Percentiles rank a stretch among this genome's conserved stretches.
phyloP scores from a whole-genome alignment of 768 basidiomycete genomes.

The Phylloporus arenicola region DNA sequence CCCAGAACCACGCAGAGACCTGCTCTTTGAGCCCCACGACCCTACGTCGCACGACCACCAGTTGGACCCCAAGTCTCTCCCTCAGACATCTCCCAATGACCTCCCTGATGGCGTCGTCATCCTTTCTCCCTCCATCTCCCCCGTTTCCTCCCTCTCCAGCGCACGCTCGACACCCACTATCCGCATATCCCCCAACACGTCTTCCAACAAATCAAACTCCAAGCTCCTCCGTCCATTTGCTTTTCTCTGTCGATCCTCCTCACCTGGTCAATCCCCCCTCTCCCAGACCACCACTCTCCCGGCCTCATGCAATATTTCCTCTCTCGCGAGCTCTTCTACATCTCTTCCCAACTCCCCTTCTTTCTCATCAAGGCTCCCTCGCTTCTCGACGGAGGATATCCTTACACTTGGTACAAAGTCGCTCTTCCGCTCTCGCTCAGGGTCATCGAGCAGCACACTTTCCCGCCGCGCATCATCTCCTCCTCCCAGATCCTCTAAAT shows the following conservation, averaged over 20 bases:
- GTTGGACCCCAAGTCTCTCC: constrained; percentile 8
- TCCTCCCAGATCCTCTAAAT: constrained; percentile 12
- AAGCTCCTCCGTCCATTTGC: constrained; percentile 20
- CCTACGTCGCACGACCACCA: constrained; percentile 32
- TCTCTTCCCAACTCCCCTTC: constrained; percentile 16
- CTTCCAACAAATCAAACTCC: constrained; percentile 9
- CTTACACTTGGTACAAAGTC: constrained; percentile 26
- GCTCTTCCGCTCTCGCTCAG: constrained; percentile 26
- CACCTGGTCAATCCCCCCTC: constrained; percentile 7
- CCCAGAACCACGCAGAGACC: constrained; percentile 63
- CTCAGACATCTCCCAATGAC: constrained; percentile 1
- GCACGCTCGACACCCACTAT: constrained; percentile 19
- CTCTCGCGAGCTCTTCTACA: background rate
- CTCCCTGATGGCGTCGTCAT: constrained; percentile 3
- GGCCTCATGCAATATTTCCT: constrained; percentile 4
- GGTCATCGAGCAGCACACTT: constrained; percentile 5
- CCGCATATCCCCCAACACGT: constrained; percentile 6
- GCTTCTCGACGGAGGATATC: constrained; percentile 28
- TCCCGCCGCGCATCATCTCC: constrained; percentile 9
- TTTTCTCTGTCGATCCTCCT: constrained; percentile 16
- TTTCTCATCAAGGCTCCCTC: constrained; percentile 7
- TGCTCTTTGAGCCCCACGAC: constrained; percentile 1
- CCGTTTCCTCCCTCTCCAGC: constrained; percentile 18
- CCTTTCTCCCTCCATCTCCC: constrained; percentile 19
- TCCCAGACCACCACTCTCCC: constrained; percentile 12